These are phyloP conservation scores for Candida ipomoeae DNA, from an alignment of 805 yeast species.

Conservation along the genomic window DNA sequence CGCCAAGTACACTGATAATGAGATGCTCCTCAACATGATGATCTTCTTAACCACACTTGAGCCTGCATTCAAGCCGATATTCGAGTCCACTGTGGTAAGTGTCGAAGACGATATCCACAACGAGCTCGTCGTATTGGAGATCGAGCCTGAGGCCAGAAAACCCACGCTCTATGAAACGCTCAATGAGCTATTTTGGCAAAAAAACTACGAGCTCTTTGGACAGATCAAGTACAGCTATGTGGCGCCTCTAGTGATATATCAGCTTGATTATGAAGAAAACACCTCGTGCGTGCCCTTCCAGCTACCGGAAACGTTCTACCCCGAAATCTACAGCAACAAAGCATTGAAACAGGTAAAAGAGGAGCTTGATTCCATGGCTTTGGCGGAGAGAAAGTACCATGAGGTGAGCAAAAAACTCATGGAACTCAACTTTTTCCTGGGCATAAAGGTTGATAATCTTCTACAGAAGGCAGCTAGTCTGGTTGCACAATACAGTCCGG, in stretches of 20 bases:
- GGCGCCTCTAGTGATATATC: slow-evolving; percentile 31
- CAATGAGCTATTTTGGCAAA: slow-evolving; percentile 36
- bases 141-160: slow-evolving; percentile 29
- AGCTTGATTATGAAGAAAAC: slow-evolving; percentile 26
- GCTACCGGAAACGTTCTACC: slow-evolving; percentile 31
- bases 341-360: slow-evolving; percentile 17
- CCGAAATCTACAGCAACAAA: slow-evolving; percentile 29
- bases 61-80: slow-evolving; percentile 15
- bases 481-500: slow-evolving; percentile 17
- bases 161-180: slow-evolving; percentile 29
- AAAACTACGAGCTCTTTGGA: slow-evolving; percentile 26
- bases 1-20: slow-evolving; percentile 20
- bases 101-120: slow-evolving; percentile 22
- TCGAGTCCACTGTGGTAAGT: slow-evolving; percentile 28
- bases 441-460: slow-evolving; percentile 30
- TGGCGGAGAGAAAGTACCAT: slow-evolving; percentile 18
- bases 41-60: slow-evolving; percentile 15
- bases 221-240: slow-evolving; percentile 24
- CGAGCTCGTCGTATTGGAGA: slow-evolving; percentile 27
- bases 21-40: slow-evolving; percentile 17
- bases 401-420: slow-evolving; percentile 25
- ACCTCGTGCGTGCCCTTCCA: slow-evolving; percentile 19
- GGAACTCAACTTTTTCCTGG: slow-evolving; percentile 36
- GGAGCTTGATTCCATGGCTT: slow-evolving; percentile 19
- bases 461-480: slow-evolving; percentile 22